Base-by-base conservation (phyloP, 2,329 filamentous ascomycete species). In the Fusarium sambucinum region DNA sequence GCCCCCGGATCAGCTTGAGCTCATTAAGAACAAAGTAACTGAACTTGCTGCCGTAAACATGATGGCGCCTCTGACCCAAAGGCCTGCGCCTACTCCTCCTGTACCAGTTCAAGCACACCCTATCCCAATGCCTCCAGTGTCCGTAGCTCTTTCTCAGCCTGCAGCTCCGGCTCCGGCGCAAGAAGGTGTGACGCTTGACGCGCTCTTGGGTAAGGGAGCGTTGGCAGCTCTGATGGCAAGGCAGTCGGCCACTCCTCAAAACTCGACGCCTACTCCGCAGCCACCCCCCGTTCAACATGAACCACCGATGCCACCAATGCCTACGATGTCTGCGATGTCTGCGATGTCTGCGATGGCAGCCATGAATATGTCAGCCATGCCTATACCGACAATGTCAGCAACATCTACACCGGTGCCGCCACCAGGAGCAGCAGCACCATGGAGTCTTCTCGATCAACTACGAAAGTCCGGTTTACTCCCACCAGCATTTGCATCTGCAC, bases 21-120 rank as follows among this genome's bases (percentile, higher is more conserved):
- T 92, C 78, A 92, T 97, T 80, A 92, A 91, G 80, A 90, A 91
- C 77, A 93, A 96, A 86, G 90, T 97, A 79, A 89, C 91, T 78
- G 89, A 90, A 79, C 86, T 97, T 78, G 87, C 79, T 79, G 76
- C 88, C 84, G 81, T 87, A 87, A 86, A 85, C 76, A 83, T 88
- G 79, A 85, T 83, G 79, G 84, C 84, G 53, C 72, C 79, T 68
- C 77, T 80, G 74, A 77, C 79, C 75, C 82, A 80, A 74, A 77
- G 76, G 66, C 79, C 78, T 73, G 79, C 79, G 76, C 80, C 76
- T 70, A 74, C 78, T 63, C 75, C 78, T 61, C 75, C 71, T 56
- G 74, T 75, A 69, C 68, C 66, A 53, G 68, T 74, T 50, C 72
- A 71, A 64, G 73, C 76, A 63, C 74, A 77, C 51, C 70, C 77